A percentile compares a stretch with the other conserved stretches of the same genome.
phyloP scores from a whole-genome alignment of 1,284 basidiomycete species.

The Schizophyllum commune region DNA sequence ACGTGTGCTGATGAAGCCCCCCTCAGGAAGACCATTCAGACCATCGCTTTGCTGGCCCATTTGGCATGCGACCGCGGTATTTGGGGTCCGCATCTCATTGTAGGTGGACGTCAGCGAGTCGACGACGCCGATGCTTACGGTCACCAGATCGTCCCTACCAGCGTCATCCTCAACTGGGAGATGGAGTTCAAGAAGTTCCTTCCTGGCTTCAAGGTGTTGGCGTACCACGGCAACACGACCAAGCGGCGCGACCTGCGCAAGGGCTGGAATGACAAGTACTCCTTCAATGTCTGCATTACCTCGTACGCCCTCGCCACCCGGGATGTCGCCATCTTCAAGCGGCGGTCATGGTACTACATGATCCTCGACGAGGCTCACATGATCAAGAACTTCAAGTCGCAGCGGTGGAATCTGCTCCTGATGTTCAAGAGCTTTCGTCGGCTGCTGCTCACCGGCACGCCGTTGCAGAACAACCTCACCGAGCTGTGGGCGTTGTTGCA shows the following conservation, averaged over 20 bases:
- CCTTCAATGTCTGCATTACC: constrained; percentile 95
- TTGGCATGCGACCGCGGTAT: constrained; percentile 91
- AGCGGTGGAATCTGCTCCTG: constrained; percentile 93
- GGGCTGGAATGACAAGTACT: constrained; percentile 90
- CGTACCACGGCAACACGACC: constrained; percentile 89
- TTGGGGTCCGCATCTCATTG: constrained; percentile 95
- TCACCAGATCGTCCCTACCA: constrained; percentile 79
- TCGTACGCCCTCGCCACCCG: constrained; percentile 91
- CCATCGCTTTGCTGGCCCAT: constrained; percentile 87
- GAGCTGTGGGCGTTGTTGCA: constrained; percentile 94
- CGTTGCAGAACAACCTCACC: constrained; percentile 92
- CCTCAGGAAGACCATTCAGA: constrained; percentile 92
- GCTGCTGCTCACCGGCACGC: constrained; percentile 87
- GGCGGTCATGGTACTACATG: constrained; percentile 96
- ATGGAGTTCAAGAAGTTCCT: constrained; percentile 99
- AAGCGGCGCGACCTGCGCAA: constrained; percentile 90
- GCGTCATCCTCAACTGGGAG: constrained; percentile 96
- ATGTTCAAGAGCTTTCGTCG: constrained; percentile 90
- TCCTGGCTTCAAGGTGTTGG: constrained; percentile 87
- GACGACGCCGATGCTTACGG: background rate
- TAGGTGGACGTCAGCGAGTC: constrained; percentile 20
- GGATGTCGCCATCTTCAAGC: constrained; percentile 91
- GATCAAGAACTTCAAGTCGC: constrained; percentile 97
- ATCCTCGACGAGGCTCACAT: constrained; percentile 96
- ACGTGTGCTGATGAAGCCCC: constrained; percentile 4